A percentile compares a stretch with the other conserved stretches of the same genome.
Conservation (phyloP, 192 early-diverging fungal species). For the Linnemannia hyalina region DNA sequence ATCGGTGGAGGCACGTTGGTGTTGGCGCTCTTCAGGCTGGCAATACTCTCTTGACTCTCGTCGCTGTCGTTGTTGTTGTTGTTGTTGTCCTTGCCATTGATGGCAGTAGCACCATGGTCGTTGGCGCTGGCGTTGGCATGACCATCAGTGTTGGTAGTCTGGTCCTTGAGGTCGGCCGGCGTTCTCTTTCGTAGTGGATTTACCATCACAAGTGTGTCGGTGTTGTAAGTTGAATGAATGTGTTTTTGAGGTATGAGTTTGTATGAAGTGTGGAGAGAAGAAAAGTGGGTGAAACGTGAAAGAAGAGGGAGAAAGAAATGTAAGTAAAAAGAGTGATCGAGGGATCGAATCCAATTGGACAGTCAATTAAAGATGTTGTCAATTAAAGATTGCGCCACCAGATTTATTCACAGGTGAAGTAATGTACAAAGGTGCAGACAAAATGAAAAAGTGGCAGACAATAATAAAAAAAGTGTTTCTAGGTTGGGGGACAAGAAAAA, state of each 20-base stretch:
- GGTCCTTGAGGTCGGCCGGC: not conserved
- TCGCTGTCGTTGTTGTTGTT: not conserved
- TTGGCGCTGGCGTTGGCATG: not conserved
- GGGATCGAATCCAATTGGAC: no score
- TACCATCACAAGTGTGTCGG: not conserved
- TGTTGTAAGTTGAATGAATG: not conserved
- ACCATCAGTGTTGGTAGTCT: conserved; percentile 1
- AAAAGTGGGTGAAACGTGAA: no score
- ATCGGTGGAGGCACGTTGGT: conserved; percentile 32
- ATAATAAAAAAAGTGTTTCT: not conserved
- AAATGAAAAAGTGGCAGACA: not conserved
- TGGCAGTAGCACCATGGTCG: not conserved
- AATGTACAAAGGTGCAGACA: not conserved
- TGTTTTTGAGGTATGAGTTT: not conserved
- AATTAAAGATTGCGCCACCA: no score
- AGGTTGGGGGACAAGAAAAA: not conserved
- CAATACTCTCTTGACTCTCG: conserved; percentile 8
- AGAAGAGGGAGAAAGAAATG: no score
- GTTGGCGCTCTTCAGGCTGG: not conserved
- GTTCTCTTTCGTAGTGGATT: not conserved
- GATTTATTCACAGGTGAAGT: no score
- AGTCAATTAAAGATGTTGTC: no score
- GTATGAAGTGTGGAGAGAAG: not conserved
- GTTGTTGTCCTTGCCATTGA: not conserved
- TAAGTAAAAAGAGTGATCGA: no score